phyloP scores from a whole-genome alignment of 306 rosid species.

The Elaeagnus macrophylla region DNA sequence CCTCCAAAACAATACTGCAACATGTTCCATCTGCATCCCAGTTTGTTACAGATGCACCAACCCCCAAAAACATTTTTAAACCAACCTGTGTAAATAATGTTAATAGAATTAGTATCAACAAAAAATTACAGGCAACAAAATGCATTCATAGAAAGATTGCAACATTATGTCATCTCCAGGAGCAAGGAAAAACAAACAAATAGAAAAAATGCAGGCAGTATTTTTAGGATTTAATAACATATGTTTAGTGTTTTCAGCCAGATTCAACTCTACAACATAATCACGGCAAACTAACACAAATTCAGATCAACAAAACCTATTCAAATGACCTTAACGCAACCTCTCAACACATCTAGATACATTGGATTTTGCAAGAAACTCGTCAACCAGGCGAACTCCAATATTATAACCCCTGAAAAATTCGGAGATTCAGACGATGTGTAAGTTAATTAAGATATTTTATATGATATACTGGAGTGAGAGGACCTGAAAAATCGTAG shows the following conservation, averaged over 20 bases:
- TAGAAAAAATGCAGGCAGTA: no score
- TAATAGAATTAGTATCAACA: background rate
- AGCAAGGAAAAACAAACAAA: background rate
- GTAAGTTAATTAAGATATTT: no score
- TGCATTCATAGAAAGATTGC: background rate
- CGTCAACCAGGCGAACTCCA: conserved; percentile 87
- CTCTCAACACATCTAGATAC: conserved; percentile 67
- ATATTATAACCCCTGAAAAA: conserved; percentile 85
- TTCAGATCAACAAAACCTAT: no score
- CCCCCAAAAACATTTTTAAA: conserved; percentile 90
- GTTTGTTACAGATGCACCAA: conserved; percentile 80
- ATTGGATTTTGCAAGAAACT: conserved; percentile 92
- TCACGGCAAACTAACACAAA: no score
- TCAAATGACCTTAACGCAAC: no score
- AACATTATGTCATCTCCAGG: background rate
- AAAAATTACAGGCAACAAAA: background rate
- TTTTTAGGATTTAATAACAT: no score
- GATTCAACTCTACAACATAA: no score
- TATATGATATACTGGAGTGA: no score
- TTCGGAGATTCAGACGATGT: conserved; percentile 2
- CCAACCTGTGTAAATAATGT: conserved; percentile 52
- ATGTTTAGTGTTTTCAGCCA: no score
- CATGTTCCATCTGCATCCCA: conserved; percentile 96
- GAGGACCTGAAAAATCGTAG: no score
- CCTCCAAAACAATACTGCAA: conserved; percentile 91